A percentile compares a stretch with the other conserved stretches of the same genome.
Evolutionary conservation across 176 grass and related monocot species (phyloP).

Genomic region (Alloteropsis semialata): DNA sequence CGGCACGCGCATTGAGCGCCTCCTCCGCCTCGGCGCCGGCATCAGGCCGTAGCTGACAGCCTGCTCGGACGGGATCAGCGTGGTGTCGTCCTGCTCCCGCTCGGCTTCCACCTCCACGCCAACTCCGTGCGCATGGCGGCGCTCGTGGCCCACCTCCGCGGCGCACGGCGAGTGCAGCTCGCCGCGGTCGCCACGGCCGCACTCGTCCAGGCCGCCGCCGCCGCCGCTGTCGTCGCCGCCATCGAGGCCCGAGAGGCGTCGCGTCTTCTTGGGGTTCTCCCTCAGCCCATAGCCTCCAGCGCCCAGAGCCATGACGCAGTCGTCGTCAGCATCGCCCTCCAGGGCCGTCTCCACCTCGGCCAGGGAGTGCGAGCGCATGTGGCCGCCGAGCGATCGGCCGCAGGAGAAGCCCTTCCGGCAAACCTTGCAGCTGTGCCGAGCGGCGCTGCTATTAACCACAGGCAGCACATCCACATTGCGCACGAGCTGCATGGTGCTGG

Average conservation of each 20-base stretch:
- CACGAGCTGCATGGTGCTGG: not conserved
- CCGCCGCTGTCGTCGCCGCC: not conserved
- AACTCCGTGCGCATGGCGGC: not conserved
- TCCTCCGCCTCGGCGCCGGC: conserved; percentile 26
- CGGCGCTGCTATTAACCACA: conserved; percentile 12
- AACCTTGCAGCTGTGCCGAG: conserved; percentile 55
- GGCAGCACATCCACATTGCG: not conserved
- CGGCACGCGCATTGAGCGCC: conserved; percentile 36
- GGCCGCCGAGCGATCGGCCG: conserved; percentile 58
- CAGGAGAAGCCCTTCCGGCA: conserved; percentile 64
- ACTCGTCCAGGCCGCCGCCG: not conserved
- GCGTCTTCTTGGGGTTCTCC: conserved; percentile 82
- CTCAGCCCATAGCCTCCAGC: conserved; percentile 43
- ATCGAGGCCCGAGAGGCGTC: conserved; percentile 35
- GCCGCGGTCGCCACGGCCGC: conserved; percentile 14
- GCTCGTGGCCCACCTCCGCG: conserved; percentile 20
- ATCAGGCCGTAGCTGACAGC: conserved; percentile 2
- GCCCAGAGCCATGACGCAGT: not conserved
- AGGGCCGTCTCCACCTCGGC: conserved; percentile 14
- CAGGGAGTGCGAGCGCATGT: conserved; percentile 64
- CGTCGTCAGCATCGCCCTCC: not conserved
- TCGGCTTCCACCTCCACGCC: not conserved
- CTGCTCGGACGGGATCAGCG: not conserved
- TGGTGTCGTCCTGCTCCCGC: not conserved
- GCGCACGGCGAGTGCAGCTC: conserved; percentile 20